These are phyloP conservation scores for Globisporangium orthogonon DNA, from an alignment of 352 stramenopile species.

Conservation along the genomic window DNA sequence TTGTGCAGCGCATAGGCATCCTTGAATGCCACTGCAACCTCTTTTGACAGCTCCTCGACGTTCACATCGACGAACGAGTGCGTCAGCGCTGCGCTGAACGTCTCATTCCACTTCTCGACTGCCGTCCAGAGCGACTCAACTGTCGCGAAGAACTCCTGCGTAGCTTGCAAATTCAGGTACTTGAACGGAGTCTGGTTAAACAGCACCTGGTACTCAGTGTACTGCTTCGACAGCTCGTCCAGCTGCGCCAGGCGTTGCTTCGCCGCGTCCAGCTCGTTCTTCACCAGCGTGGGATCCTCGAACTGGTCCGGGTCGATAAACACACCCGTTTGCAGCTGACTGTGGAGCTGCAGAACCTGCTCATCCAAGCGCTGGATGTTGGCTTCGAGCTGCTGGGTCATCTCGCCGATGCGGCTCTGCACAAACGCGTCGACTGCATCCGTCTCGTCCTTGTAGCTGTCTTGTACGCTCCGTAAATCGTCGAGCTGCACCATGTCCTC, in stretches of 20 bases:
- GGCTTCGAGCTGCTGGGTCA: conserved; percentile 88
- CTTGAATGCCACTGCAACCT: conserved; percentile 84
- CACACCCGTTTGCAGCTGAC: conserved; percentile 71
- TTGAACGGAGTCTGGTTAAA: conserved; percentile 89
- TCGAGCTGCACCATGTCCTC: conserved; percentile 93
- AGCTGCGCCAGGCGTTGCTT: conserved; percentile 79
- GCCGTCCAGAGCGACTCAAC: conserved; percentile 83
- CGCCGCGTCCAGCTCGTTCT: conserved; percentile 72
- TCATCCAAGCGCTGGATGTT: conserved; percentile 92
- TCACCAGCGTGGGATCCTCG: conserved; percentile 74
- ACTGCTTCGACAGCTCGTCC: conserved; percentile 89
- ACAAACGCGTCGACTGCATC: conserved; percentile 84
- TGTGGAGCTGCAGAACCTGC: conserved; percentile 82
- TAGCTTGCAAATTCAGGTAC: conserved; percentile 86
- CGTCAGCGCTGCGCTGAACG: conserved; percentile 72
- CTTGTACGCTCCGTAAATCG: conserved; percentile 80
- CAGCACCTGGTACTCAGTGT: conserved; percentile 89
- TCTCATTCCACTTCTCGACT: conserved; percentile 85
- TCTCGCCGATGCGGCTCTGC: conserved; percentile 81
- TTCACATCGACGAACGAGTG: conserved; percentile 85
- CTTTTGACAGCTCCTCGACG: conserved; percentile 83
- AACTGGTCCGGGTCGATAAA: conserved; percentile 89
- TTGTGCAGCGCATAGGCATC: conserved; percentile 89
- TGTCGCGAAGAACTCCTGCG: conserved; percentile 80
- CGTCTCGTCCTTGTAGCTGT: conserved; percentile 87